Evolutionary conservation across 1,139 yeast species (phyloP), one percentile per base, ranked within the genome.

Genomic region (Ogataea hybrid): DNA sequence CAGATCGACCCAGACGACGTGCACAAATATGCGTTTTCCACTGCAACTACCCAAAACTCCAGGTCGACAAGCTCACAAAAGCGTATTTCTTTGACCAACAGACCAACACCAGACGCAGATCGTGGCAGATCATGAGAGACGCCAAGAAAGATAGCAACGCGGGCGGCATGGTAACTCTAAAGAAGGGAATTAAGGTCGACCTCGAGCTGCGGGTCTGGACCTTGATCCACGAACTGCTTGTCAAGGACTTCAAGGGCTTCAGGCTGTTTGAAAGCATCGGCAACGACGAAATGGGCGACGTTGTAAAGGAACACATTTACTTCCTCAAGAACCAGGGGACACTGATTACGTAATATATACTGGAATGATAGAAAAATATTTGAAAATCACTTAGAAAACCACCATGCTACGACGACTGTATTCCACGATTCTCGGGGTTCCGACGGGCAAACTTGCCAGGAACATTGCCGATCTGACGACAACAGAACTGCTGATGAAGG

Each of bases 401-500:
- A 17, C 9, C 10, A 36, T 29, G 28, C 28, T 39, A 30, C 29
- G 35, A 17, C 38, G 46, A 28, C 33, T 39, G 21, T 38, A 37
- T 23, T 41, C 41, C 21, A 38, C 44, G 9, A 31, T 41, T 21
- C 36, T 41, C 28, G 38, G 37, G 8, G 28, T 44, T 22, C 50
- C 53, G 12, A 37, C 50, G 9, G 36, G 37, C 23, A 40, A 35
- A 28, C 17, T 39, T 6, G 28, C 41, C 29, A 37, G 48, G 41
- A 33, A 29, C 47, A 6, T 35, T 28, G 16, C 32, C 11, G 15
- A 45, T 35, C 16, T 51, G 42, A 43, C 52, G 5, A 58, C 63
- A 2, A 47, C 60, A 1, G 87, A 81, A 30, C 62, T 84, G 3
- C 65, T 84, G 25, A 70, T 75, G 28, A 71, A 71, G 47, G 57